phyloP scores from a whole-genome alignment of 495 filamentous ascomycete genomes.

The Parathielavia hyrcaniae region DNA sequence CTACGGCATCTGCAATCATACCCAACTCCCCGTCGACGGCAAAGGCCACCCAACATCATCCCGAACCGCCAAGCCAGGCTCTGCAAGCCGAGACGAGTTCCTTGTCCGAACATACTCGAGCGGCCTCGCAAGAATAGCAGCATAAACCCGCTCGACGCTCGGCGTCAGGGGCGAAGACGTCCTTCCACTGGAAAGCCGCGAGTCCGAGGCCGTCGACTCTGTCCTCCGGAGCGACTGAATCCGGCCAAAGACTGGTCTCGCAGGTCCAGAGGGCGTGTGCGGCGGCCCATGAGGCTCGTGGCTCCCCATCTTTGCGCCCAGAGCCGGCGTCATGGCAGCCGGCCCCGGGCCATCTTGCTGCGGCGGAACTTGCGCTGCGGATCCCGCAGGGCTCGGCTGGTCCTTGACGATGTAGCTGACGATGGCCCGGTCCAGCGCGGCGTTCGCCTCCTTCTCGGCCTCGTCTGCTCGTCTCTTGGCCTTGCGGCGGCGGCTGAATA shows the following conservation, averaged over 20 bases:
- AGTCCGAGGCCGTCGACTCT: background rate
- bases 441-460: conserved; percentile 24
- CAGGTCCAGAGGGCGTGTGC: background rate
- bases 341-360: background rate
- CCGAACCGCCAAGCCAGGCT: background rate
- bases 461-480: conserved; percentile 16
- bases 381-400: conserved; percentile 12
- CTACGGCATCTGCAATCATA: background rate
- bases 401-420: conserved; percentile 32
- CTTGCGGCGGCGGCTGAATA: conserved; percentile 21
- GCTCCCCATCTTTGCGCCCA: background rate
- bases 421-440: conserved; percentile 27
- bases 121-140: conserved; percentile 11
- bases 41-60: conserved; percentile 19
- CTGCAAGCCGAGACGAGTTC: background rate
- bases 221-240: background rate
- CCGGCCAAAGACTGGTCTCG: background rate
- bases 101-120: background rate
- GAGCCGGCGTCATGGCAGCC: background rate
- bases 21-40: background rate
- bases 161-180: conserved; percentile 13
- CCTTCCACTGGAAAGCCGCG: background rate
- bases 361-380: background rate
- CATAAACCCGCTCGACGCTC: conserved; percentile 13
- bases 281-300: background rate